These are phyloP conservation scores for Chytridium lagenaria DNA, from an alignment of 371 early-diverging fungal species.

Conservation along the genomic window DNA sequence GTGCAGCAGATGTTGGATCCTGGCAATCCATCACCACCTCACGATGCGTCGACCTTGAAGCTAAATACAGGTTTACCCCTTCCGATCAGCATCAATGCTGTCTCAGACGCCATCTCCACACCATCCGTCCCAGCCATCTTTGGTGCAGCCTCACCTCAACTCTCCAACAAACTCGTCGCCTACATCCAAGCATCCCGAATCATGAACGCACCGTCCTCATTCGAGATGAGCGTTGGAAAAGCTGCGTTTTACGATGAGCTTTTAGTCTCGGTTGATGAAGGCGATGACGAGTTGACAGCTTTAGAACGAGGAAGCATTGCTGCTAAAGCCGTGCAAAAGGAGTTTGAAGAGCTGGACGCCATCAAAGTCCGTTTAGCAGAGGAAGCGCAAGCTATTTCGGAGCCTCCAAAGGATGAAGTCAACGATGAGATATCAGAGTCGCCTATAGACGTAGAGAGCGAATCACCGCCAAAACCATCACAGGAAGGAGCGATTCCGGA, in stretches of 20 bases:
- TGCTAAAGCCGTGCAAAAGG: neutral
- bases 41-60: too few species aligned
- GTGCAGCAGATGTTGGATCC: too few species aligned
- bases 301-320: neutral
- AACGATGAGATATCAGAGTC: too few species aligned
- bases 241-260: slow-evolving; percentile 36
- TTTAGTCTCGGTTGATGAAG: neutral
- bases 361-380: slow-evolving; percentile 22
- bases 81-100: too few species aligned
- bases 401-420: too few species aligned
- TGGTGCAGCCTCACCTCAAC: neutral
- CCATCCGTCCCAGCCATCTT: too few species aligned
- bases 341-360: neutral
- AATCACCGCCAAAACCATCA: too few species aligned
- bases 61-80: too few species aligned
- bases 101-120: too few species aligned
- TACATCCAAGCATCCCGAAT: slow-evolving; percentile 29
- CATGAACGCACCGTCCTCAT: slow-evolving; percentile 30
- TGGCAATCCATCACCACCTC: too few species aligned
- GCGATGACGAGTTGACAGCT: slow-evolving; percentile 13
- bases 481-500: too few species aligned
- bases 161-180: slow-evolving; percentile 24
- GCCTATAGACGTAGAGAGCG: too few species aligned
- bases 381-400: slow-evolving; percentile 16
- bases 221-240: slow-evolving; percentile 24